A percentile compares a stretch with the other conserved stretches of the same genome.
These are phyloP conservation scores for Ogataea methanolica DNA, from an alignment of 805 yeast species.

Conservation along the genomic window DNA sequence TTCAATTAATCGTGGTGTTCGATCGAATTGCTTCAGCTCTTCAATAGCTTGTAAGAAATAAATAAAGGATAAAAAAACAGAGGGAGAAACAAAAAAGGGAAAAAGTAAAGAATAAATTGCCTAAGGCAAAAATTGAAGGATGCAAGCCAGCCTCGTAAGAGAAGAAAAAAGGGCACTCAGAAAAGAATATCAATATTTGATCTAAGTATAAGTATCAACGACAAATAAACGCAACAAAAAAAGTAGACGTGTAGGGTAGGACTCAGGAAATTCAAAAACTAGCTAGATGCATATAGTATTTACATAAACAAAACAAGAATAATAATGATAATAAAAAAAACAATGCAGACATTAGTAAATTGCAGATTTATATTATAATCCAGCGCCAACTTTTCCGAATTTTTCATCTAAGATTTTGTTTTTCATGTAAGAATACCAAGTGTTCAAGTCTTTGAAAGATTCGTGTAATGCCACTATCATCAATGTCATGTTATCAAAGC, in stretches of 20 bases:
- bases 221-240: not conserved
- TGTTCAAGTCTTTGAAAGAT: slow-evolving; percentile 32
- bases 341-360: not conserved
- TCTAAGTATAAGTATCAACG: not conserved
- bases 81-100: not conserved
- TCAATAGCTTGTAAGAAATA: no score
- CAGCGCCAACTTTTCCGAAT: slow-evolving; percentile 23
- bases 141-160: not conserved
- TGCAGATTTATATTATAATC: not conserved
- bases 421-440: slow-evolving; percentile 58
- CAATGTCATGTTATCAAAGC: slow-evolving; percentile 79
- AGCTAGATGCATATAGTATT: no score
- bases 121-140: not conserved
- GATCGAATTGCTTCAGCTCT: no score
- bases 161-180: no score
- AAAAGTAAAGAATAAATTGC: not conserved
- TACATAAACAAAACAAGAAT: not conserved
- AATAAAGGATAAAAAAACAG: not conserved
- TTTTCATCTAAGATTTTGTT: slow-evolving; percentile 32
- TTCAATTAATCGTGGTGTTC: no score
- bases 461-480: slow-evolving; percentile 62
- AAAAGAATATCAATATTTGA: not conserved
- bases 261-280: not conserved
- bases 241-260: not conserved
- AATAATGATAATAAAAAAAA: not conserved